These are phyloP conservation scores for Aspergillus texensis DNA, from an alignment of 2,329 filamentous ascomycete species.

Conservation along the genomic window DNA sequence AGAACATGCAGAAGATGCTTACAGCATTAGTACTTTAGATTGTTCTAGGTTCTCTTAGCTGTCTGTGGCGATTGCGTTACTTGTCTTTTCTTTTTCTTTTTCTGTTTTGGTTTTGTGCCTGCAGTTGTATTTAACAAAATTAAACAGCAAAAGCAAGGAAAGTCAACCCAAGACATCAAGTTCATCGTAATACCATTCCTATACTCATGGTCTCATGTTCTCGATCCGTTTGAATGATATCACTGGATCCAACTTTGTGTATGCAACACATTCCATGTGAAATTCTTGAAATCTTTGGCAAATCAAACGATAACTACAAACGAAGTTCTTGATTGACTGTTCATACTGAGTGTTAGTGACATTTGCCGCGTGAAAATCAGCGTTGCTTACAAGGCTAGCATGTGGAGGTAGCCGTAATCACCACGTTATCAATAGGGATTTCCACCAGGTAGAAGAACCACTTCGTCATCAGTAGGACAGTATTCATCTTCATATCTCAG, in stretches of 20 bases:
- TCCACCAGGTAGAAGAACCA: constrained; percentile 10
- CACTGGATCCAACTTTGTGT: background rate
- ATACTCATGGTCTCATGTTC: background rate
- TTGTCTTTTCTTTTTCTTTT: background rate
- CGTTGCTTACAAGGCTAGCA: background rate
- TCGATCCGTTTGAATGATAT: background rate
- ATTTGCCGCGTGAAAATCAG: background rate
- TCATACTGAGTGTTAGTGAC: background rate
- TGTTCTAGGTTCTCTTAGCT: background rate
- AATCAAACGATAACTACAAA: background rate
- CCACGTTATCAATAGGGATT: background rate
- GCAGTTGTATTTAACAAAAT: background rate
- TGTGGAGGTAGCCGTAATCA: background rate
- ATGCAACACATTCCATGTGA: background rate
- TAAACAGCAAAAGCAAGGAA: background rate
- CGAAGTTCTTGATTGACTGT: background rate
- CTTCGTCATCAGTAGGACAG: constrained; percentile 8
- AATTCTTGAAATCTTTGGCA: background rate
- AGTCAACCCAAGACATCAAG: background rate
- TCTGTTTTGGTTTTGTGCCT: background rate
- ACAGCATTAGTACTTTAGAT: background rate
- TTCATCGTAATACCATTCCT: background rate
- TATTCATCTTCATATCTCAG: constrained; percentile 1
- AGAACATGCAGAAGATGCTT: background rate
- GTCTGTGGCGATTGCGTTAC: no score